Conservation (phyloP, 106 monocot species). For the Xerophyta viscosa region DNA sequence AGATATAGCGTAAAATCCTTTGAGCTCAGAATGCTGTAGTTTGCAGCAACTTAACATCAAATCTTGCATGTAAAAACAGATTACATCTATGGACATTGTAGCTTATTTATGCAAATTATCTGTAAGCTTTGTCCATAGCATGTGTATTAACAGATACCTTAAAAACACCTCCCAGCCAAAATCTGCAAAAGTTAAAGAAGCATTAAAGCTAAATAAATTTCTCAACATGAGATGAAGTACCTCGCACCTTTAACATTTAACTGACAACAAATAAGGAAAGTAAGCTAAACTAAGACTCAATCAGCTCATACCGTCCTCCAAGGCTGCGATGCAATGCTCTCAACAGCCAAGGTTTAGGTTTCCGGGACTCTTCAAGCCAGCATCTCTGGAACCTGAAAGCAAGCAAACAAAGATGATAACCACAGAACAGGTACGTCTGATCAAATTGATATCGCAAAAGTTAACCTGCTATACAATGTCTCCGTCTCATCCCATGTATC, state of each 20-base stretch:
- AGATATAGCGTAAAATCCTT: no score
- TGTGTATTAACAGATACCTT: slow-evolving; percentile 32
- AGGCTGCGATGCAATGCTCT: slow-evolving; percentile 75
- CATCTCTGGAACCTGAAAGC: slow-evolving; percentile 66
- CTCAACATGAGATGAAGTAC: neutral
- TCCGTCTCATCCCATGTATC: slow-evolving; percentile 97
- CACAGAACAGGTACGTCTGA: neutral
- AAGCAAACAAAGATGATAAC: neutral
- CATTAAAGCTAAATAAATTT: slow-evolving; percentile 2
- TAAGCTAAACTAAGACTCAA: neutral
- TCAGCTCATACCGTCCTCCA: slow-evolving; percentile 61
- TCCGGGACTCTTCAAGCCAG: slow-evolving; percentile 72
- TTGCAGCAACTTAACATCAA: no score
- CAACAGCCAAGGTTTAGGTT: slow-evolving; percentile 83
- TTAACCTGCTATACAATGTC: slow-evolving; percentile 55
- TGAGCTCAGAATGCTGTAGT: no score
- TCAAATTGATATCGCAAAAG: neutral
- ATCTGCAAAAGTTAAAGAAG: slow-evolving; percentile 37
- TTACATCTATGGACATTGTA: no score
- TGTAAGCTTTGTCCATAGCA: no score
- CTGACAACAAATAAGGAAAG: neutral
- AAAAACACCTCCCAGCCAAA: slow-evolving; percentile 94
- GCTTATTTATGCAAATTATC: no score
- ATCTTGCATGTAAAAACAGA: no score
- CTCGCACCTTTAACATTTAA: neutral